phyloP scores from a whole-genome alignment of 768 basidiomycete species.

The Mrakia gelida region DNA sequence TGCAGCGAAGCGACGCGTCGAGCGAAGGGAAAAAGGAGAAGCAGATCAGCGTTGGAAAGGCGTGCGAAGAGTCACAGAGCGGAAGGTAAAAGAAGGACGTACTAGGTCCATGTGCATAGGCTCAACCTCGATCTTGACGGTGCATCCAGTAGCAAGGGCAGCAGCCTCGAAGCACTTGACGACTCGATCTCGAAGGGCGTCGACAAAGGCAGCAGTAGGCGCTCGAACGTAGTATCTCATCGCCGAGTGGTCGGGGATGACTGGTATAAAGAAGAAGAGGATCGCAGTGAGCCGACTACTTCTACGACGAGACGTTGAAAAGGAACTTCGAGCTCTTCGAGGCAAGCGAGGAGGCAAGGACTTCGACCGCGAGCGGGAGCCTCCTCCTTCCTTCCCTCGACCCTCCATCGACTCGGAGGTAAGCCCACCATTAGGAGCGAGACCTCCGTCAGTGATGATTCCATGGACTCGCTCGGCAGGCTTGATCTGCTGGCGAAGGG shows the following conservation, averaged over 20 bases:
- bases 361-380: no score
- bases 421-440: slow-evolving; percentile 62
- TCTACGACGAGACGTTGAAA: neutral
- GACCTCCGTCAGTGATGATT: slow-evolving; percentile 63
- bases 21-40: no score
- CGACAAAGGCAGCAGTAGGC: slow-evolving; percentile 59
- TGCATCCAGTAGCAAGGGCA: slow-evolving; percentile 35
- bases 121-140: slow-evolving; percentile 30
- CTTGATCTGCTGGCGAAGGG: slow-evolving; percentile 79
- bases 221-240: slow-evolving; percentile 69
- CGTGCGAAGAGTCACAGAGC: no score
- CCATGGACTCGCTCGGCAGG: slow-evolving; percentile 78
- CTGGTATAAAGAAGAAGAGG: slow-evolving; percentile 45
- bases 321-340: no score
- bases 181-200: slow-evolving; percentile 58
- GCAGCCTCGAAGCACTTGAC: slow-evolving; percentile 48
- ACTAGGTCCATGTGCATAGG: slow-evolving; percentile 31
- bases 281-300: neutral
- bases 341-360: no score
- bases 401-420: neutral
- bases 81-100: no score
- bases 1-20: no score
- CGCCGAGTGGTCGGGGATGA: slow-evolving; percentile 65
- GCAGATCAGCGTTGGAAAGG: no score
- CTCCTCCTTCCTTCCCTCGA: no score